Conservation (phyloP, 2,329 filamentous ascomycete species). For the Phaeosphaeria sp. region DNA sequence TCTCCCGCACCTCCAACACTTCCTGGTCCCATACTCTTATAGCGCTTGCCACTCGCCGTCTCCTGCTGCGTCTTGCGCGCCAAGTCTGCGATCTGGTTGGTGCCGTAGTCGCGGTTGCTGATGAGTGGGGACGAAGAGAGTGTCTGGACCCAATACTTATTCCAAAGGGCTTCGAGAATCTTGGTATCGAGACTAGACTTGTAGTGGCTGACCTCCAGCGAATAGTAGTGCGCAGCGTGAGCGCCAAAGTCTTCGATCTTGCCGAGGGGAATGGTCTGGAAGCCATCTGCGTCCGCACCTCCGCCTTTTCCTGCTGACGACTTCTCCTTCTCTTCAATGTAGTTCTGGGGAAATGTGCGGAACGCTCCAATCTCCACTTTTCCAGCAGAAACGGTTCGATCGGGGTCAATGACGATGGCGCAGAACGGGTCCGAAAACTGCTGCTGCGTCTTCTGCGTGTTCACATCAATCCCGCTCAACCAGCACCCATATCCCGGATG, state of each 20-base stretch:
- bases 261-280: conserved; percentile 82
- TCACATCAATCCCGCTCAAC: conserved; percentile 94
- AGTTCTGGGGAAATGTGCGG: conserved; percentile 81
- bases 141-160: conserved; percentile 99
- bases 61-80: conserved; percentile 80
- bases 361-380: conserved; percentile 99
- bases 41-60: conserved; percentile 51
- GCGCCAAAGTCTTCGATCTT: conserved; percentile 97
- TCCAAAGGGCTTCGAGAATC: conserved; percentile 89
- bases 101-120: conserved; percentile 91
- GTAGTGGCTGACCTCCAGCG: conserved; percentile 89
- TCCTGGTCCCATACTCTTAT: conserved; percentile 26
- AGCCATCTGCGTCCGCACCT: conserved; percentile 63
- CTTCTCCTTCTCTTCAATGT: conserved; percentile 57
- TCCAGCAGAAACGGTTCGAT: conserved; percentile 90
- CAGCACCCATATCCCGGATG: conserved; percentile 98
- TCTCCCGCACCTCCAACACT: not conserved
- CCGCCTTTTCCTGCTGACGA: conserved; percentile 37
- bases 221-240: conserved; percentile 89
- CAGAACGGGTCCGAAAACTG: conserved; percentile 87
- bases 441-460: conserved; percentile 86
- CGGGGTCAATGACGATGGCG: conserved; percentile 91
- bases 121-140: conserved; percentile 89
- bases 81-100: conserved; percentile 89
- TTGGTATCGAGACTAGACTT: conserved; percentile 90